Evolutionary conservation across 2,329 filamentous ascomycete genomes (phyloP).

Genomic region (Alternaria novae-zelandiae): DNA sequence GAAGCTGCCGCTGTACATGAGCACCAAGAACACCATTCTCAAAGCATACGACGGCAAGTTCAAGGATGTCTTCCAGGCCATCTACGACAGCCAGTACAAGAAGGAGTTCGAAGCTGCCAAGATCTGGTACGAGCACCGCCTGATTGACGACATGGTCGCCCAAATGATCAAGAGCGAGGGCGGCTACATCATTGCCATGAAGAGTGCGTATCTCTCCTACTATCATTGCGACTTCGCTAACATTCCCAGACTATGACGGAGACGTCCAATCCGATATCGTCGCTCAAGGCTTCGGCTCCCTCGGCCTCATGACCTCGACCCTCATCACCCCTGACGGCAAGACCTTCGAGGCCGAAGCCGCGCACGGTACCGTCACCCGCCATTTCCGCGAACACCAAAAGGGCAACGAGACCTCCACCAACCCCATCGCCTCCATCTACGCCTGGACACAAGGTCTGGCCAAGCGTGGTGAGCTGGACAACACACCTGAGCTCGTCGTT

Average conservation of each 20-base stretch:
- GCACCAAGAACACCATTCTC: conserved; percentile 99
- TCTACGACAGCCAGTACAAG: conserved; percentile 89
- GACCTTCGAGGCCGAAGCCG: conserved; percentile 96
- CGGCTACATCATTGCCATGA: conserved; percentile 96
- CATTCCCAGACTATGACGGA: conserved; percentile 84
- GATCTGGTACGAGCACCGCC: conserved; percentile 99
- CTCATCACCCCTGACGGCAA: conserved; percentile 96
- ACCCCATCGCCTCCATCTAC: conserved; percentile 98
- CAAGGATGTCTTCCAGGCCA: conserved; percentile 99
- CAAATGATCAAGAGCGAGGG: conserved; percentile 99
- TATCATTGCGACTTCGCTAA: conserved; percentile 17
- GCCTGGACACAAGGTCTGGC: conserved; percentile 95
- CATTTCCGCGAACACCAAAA: conserved; percentile 99
- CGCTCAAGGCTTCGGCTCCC: conserved; percentile 95
- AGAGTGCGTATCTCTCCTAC: conserved; percentile 67
- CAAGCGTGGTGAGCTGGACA: conserved; percentile 91
- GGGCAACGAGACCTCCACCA: conserved; percentile 94
- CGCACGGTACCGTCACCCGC: conserved; percentile 96
- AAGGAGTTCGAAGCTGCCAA: conserved; percentile 85
- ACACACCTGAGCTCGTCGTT: conserved; percentile 86
- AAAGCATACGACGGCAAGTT: conserved; percentile 99
- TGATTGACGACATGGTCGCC: conserved; percentile 99
- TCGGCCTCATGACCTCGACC: conserved; percentile 97
- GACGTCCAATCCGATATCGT: conserved; percentile 99
- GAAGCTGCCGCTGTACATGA: conserved; percentile 95